phyloP scores from a whole-genome alignment of 2,329 filamentous ascomycete genomes.

The Alternaria sp. region DNA sequence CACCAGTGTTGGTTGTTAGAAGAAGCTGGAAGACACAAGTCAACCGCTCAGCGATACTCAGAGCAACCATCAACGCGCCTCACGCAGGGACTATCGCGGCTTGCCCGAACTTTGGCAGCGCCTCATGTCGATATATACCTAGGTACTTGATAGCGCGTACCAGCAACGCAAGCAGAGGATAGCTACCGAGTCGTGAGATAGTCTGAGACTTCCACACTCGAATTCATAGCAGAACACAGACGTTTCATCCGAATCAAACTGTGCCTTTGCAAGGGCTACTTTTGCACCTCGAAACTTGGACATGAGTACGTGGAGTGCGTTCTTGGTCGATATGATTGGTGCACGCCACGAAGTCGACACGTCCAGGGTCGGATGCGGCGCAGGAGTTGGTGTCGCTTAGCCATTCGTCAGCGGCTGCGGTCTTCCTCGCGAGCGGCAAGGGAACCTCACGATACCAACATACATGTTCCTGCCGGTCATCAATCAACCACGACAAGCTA shows the following conservation, averaged over 20 bases:
- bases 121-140: constrained; percentile 69
- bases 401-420: constrained; percentile 17
- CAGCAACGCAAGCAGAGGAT: constrained; percentile 57
- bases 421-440: constrained; percentile 5
- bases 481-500: not conserved
- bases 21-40: constrained; percentile 37
- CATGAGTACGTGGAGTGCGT: constrained; percentile 26
- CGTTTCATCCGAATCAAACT: constrained; percentile 51
- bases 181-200: constrained; percentile 45
- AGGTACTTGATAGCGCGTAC: constrained; percentile 69
- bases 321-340: constrained; percentile 27
- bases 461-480: not conserved
- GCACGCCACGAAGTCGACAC: constrained; percentile 29
- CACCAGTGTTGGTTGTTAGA: constrained; percentile 32
- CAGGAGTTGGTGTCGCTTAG: constrained; percentile 37
- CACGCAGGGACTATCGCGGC: constrained; percentile 42
- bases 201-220: constrained; percentile 70
- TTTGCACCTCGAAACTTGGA: constrained; percentile 40
- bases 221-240: constrained; percentile 73
- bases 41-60: constrained; percentile 42
- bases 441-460: not conserved
- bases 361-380: constrained; percentile 29
- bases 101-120: constrained; percentile 59
- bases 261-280: constrained; percentile 48
- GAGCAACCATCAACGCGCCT: constrained; percentile 41